These are phyloP conservation scores for Suhomyces faveliae DNA, from an alignment of 805 yeast species.

Conservation along the genomic window DNA sequence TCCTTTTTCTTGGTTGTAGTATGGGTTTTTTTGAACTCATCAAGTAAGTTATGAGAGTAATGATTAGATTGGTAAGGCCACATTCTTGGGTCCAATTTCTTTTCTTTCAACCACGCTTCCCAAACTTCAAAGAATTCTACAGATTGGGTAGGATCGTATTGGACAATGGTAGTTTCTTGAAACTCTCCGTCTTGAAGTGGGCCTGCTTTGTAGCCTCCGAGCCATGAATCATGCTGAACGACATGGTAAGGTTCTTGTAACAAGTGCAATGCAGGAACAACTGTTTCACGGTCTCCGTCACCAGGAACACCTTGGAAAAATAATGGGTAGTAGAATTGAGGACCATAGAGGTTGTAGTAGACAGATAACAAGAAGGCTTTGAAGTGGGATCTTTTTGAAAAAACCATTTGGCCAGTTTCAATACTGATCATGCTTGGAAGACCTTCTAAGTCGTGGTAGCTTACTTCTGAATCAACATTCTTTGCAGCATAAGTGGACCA, in stretches of 20 bases:
- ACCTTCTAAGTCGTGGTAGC: slow-evolving; percentile 35
- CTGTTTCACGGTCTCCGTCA: slow-evolving; percentile 37
- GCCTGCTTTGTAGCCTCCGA: slow-evolving; percentile 18
- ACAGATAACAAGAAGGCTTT: slow-evolving; percentile 29
- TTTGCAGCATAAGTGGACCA: slow-evolving; percentile 21
- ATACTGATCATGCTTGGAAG: slow-evolving; percentile 27
- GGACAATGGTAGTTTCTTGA: slow-evolving; percentile 25
- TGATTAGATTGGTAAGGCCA: slow-evolving; percentile 16
- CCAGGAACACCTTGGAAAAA: slow-evolving; percentile 38
- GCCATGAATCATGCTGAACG: slow-evolving; percentile 20
- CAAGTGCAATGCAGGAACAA: slow-evolving; percentile 37
- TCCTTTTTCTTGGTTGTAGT: neutral
- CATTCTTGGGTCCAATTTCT: slow-evolving; percentile 17
- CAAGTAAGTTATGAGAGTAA: slow-evolving; percentile 11
- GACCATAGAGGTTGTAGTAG: slow-evolving; percentile 36
- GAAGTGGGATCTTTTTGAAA: slow-evolving; percentile 34
- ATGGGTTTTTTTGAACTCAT: slow-evolving; percentile 11
- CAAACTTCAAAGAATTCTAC: slow-evolving; percentile 19
- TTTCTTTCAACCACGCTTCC: slow-evolving; percentile 24
- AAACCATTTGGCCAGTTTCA: slow-evolving; percentile 38
- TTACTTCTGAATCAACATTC: slow-evolving; percentile 17
- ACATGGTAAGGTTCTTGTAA: slow-evolving; percentile 35
- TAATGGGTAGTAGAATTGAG: slow-evolving; percentile 26
- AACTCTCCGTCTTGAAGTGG: slow-evolving; percentile 8
- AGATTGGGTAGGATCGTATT: slow-evolving; percentile 19